Evolutionary conservation across 1,139 yeast genomes (phyloP), one percentile per base, ranked within the genome.

Genomic region (Kodamaea suecica): DNA sequence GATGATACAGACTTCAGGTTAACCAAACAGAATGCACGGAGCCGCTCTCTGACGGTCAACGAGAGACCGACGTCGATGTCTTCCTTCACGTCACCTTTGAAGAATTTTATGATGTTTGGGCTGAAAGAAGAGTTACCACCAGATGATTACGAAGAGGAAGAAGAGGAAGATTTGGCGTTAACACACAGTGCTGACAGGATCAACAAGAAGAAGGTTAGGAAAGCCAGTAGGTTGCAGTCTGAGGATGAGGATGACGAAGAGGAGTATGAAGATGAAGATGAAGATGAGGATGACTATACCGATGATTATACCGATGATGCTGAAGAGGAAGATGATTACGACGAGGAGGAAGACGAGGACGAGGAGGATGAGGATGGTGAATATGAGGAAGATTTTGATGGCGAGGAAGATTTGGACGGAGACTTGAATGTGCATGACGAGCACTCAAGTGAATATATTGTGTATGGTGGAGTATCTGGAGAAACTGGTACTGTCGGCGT

Each of bases 1-100:
- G n/a, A 11, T 19, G 20, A 12, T 16, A 15, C 21, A 12, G 15
- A 17, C 11, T 8, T 15, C 31, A 8, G 19, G 9, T 8, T 27
- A 13, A 9, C 27, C 31, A 17, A 27, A 20, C 17, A 15, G 25
- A 15, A 29, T 10, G 17, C 11, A 6, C 21, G 21, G 6, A 19
- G 21, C 9, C 6, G 21, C 8, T 6, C 21, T 6, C 21, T 19
- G 21, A 14, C 28, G 11, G 14, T 25, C 14, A 17, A 13, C 7
- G 28, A 25, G 5, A 23, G 34, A n/a, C 72, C 73, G 1, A 50
- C 45, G 1, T 61, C 72, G 3, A 58, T 56, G 38, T 25, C 28
- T 25, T 48, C 67, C 1, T 67, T 69, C 41, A 51, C 72, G 0
- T 66, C 73, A 2, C 75, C 75, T 8, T 52, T 70, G 34, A 69